phyloP scores from a whole-genome alignment of 2,329 filamentous ascomycete genomes.

The Hypoxylon sp. region DNA sequence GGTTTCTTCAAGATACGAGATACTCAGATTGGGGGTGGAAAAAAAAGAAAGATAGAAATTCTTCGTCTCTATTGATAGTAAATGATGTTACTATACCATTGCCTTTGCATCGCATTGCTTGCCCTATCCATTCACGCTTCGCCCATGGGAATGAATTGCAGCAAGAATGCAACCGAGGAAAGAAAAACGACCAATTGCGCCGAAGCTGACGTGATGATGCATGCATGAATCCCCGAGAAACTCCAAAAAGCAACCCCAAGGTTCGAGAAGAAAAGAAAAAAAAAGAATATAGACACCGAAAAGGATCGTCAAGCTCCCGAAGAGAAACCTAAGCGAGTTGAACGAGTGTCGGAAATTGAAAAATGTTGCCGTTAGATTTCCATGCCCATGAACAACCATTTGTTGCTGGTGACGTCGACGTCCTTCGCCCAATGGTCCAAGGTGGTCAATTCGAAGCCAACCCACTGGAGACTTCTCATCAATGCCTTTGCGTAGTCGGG shows the following conservation, averaged over 20 bases:
- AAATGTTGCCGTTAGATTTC: constrained; percentile 66
- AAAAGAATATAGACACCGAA: neutral
- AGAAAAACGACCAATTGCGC: constrained; percentile 25
- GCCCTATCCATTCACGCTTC: constrained; percentile 13
- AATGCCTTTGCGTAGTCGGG: constrained; percentile 70
- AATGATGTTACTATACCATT: constrained; percentile 29
- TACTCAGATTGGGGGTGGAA: constrained; percentile 9
- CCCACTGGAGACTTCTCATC: constrained; percentile 88
- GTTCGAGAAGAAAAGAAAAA: constrained; percentile 13
- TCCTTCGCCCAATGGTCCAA: constrained; percentile 77
- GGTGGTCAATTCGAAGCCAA: constrained; percentile 85
- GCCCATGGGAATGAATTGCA: constrained; percentile 17
- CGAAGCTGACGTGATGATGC: constrained; percentile 16
- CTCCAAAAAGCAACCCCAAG: constrained; percentile 30
- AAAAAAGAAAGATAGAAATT: constrained; percentile 34
- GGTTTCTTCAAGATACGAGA: no score
- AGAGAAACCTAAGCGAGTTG: no score
- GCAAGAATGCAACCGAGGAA: constrained; percentile 21
- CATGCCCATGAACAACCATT: constrained; percentile 90
- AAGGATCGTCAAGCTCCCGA: neutral
- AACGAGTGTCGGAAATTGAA: constrained; percentile 19
- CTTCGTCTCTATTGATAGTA: constrained; percentile 36
- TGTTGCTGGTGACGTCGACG: constrained; percentile 73
- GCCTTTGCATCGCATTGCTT: constrained; percentile 14
- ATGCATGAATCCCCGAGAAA: constrained; percentile 20